Conservation (phyloP, 163 green algal genomes). For the Scenedesmus sp. region DNA sequence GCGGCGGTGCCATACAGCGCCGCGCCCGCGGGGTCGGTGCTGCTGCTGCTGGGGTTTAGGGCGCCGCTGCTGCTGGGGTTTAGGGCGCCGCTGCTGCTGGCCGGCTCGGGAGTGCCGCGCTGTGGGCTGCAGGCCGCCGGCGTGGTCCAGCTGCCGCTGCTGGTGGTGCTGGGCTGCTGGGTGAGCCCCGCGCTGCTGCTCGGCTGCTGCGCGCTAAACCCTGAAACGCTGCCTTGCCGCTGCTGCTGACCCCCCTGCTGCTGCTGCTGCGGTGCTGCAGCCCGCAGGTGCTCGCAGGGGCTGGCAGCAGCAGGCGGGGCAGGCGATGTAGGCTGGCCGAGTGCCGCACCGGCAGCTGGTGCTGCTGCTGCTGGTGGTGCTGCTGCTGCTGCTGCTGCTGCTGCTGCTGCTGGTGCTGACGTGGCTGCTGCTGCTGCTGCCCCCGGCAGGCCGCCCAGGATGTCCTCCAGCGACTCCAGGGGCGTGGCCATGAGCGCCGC, state of each 20-base stretch:
- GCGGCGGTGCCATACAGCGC: slow-evolving; percentile 34
- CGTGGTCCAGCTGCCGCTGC: neutral
- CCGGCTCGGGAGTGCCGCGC: neutral
- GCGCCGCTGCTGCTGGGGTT: neutral
- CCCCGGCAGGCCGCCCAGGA: neutral
- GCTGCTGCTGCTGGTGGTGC: neutral
- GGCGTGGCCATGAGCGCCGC: neutral
- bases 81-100: neutral
- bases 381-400: neutral
- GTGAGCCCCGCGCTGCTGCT: neutral
- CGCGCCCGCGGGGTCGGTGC: neutral
- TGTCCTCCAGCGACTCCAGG: slow-evolving; percentile 34
- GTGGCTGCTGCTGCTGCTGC: neutral
- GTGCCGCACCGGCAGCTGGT: neutral
- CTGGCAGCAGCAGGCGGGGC: neutral
- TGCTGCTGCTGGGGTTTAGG: neutral
- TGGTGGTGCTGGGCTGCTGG: neutral
- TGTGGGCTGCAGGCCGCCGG: neutral
- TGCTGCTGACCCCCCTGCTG: slow-evolving; percentile 17
- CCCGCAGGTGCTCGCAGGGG: neutral
- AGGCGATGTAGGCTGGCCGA: neutral
- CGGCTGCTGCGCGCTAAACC: neutral
- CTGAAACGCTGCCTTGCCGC: neutral
- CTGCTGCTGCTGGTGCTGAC: slow-evolving; percentile 9
- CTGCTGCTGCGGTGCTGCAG: neutral